These are phyloP conservation scores for Domatiomyces globalis DNA, from an alignment of 2,329 filamentous ascomycete genomes.

Conservation along the genomic window DNA sequence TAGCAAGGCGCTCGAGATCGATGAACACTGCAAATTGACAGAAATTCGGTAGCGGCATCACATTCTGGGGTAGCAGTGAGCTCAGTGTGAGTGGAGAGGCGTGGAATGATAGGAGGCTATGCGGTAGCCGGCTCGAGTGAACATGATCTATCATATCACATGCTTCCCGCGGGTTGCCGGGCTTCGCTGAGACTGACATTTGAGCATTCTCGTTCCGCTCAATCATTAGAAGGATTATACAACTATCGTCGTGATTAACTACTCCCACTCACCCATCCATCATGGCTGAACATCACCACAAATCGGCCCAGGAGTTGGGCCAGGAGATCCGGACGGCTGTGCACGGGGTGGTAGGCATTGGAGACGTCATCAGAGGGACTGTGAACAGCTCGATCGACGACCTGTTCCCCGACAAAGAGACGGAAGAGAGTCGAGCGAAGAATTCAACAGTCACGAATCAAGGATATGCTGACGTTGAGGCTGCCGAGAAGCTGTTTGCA, in stretches of 20 bases:
- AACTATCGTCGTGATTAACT: too few species aligned
- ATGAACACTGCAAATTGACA: not conserved
- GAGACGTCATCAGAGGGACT: constrained; percentile 10
- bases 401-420: constrained; percentile 9
- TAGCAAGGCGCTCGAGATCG: not conserved
- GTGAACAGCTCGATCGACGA: constrained; percentile 11
- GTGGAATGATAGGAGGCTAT: too few species aligned
- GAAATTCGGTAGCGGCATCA: not conserved
- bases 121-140: too few species aligned
- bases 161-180: too few species aligned
- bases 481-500: constrained; percentile 4
- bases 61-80: not conserved
- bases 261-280: not conserved
- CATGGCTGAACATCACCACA: not conserved
- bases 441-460: constrained; percentile 10
- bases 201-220: too few species aligned
- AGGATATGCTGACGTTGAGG: constrained; percentile 6
- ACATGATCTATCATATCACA: too few species aligned
- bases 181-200: too few species aligned
- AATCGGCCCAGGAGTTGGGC: not conserved
- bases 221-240: too few species aligned
- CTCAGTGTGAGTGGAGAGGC: not conserved
- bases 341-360: constrained; percentile 10
- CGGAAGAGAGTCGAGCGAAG: constrained; percentile 2
- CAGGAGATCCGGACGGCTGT: constrained; percentile 7